A percentile compares a stretch with the other conserved stretches of the same genome.
phyloP scores from a whole-genome alignment of 257 asterid species.

The Ilex aquifolium region DNA sequence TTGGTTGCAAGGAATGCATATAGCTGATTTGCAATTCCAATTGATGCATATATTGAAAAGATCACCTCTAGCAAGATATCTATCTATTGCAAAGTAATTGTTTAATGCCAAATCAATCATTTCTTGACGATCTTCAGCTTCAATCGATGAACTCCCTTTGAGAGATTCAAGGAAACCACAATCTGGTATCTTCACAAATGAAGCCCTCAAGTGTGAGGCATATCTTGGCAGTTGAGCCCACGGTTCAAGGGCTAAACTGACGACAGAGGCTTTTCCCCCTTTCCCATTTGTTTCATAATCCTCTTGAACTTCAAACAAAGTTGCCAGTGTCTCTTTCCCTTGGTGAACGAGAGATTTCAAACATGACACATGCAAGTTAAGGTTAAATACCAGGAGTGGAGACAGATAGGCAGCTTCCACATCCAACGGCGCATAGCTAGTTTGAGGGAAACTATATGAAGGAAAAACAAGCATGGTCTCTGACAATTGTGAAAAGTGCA shows the following conservation, averaged over 20 bases:
- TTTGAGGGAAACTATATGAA: slow-evolving; percentile 39
- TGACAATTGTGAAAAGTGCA: slow-evolving; percentile 23
- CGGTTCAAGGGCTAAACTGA: slow-evolving; percentile 55
- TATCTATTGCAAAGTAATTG: slow-evolving; percentile 69
- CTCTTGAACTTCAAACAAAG: slow-evolving; percentile 45
- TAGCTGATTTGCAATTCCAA: slow-evolving; percentile 81
- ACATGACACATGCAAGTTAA: slow-evolving; percentile 61
- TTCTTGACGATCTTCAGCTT: slow-evolving; percentile 72
- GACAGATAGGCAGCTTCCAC: slow-evolving; percentile 69
- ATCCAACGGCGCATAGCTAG: slow-evolving; percentile 32
- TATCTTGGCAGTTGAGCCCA: slow-evolving; percentile 55
- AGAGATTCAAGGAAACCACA: slow-evolving; percentile 71
- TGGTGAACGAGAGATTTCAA: slow-evolving; percentile 57
- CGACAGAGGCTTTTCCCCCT: slow-evolving; percentile 22
- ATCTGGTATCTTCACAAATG: slow-evolving; percentile 89
- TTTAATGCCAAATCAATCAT: slow-evolving; percentile 72
- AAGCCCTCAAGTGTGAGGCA: slow-evolving; percentile 85
- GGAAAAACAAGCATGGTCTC: slow-evolving; percentile 55
- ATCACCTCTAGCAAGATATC: slow-evolving; percentile 82
- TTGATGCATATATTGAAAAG: slow-evolving; percentile 55
- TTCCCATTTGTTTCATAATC: slow-evolving; percentile 30
- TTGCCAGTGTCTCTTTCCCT: slow-evolving; percentile 53
- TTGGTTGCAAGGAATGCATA: slow-evolving; percentile 68
- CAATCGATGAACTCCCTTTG: slow-evolving; percentile 51
- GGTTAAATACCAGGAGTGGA: slow-evolving; percentile 75